Conservation (phyloP, 1,139 yeast genomes). For the Suhomyces choctaworum region DNA sequence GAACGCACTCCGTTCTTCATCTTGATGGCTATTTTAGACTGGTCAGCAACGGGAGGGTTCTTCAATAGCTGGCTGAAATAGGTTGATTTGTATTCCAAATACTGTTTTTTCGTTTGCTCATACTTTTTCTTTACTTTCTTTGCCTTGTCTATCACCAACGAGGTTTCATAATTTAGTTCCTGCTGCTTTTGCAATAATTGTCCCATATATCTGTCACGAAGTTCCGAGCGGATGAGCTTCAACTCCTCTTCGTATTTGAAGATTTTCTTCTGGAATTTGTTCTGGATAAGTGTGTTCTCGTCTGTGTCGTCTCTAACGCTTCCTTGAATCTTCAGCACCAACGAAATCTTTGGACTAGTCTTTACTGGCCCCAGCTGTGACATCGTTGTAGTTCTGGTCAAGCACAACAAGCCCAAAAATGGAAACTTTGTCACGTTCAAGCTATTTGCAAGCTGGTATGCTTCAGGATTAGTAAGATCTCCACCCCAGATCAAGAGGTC, state of each 20-base stretch:
- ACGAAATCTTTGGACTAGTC: conserved; percentile 55
- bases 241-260: conserved; percentile 64
- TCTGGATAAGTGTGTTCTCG: conserved; percentile 28
- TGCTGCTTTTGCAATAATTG: conserved; percentile 71
- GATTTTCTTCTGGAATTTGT: conserved; percentile 44
- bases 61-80: conserved; percentile 28
- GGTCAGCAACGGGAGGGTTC: conserved; percentile 3
- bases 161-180: conserved; percentile 72
- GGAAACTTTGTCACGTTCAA: conserved; percentile 78
- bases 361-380: conserved; percentile 60
- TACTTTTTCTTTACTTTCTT: conserved; percentile 31
- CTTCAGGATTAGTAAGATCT: conserved; percentile 75
- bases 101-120: conserved; percentile 29
- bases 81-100: conserved; percentile 48
- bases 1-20: conserved; percentile 52
- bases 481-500: conserved; percentile 82
- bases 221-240: conserved; percentile 56
- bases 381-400: conserved; percentile 55
- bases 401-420: conserved; percentile 66
- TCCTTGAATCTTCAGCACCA: conserved; percentile 72
- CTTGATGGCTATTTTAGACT: conserved; percentile 59
- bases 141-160: conserved; percentile 57
- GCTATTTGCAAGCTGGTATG: conserved; percentile 78
- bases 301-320: conserved; percentile 40
- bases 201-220: conserved; percentile 58